Conservation (phyloP, 371 early-diverging fungal genomes). For the Zancudomyces culisetae region DNA sequence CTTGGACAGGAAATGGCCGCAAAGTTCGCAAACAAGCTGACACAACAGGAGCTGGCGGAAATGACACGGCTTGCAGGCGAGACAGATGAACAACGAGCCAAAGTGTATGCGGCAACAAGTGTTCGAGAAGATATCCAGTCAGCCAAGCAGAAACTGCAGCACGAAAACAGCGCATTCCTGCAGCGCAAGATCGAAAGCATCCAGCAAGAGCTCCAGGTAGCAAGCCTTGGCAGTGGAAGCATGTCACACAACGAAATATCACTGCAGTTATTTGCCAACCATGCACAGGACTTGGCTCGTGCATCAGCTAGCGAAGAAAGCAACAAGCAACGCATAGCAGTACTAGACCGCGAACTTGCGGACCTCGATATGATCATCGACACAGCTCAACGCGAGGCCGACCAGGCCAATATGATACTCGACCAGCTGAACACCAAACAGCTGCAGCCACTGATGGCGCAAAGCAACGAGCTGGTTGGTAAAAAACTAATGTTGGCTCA, state of each 20-base stretch:
- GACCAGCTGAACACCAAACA: conserved; percentile 10
- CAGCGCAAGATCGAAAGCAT: conserved; percentile 17
- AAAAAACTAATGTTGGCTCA: conserved; percentile 52
- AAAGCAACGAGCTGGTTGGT: conserved; percentile 36
- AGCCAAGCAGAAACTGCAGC: conserved; percentile 26
- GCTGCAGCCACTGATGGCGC: conserved; percentile 12
- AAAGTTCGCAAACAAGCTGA: conserved; percentile 30
- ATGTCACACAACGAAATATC: conserved; percentile 53
- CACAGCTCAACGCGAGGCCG: too few relatives aligned
- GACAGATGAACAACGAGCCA: not conserved
- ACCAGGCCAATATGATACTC: conserved; percentile 11
- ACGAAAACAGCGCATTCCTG: conserved; percentile 22
- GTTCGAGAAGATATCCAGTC: conserved; percentile 31
- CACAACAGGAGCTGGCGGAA: conserved; percentile 30
- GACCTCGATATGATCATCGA: conserved; percentile 10
- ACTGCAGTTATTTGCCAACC: too few relatives aligned
- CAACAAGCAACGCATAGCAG: not conserved
- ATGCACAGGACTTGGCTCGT: conserved; percentile 14
- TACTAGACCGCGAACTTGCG: conserved; percentile 11
- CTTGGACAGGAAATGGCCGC: conserved; percentile 35
- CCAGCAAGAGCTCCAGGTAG: conserved; percentile 28
- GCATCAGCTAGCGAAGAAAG: conserved; percentile 12
- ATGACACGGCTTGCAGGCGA: conserved; percentile 16
- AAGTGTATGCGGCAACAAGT: not conserved
- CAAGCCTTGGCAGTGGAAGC: conserved; percentile 27